A percentile compares a stretch with the other conserved stretches of the same genome.
Evolutionary conservation across 176 grass and related monocot species (phyloP).

Genomic region (Cocos nucifera): DNA sequence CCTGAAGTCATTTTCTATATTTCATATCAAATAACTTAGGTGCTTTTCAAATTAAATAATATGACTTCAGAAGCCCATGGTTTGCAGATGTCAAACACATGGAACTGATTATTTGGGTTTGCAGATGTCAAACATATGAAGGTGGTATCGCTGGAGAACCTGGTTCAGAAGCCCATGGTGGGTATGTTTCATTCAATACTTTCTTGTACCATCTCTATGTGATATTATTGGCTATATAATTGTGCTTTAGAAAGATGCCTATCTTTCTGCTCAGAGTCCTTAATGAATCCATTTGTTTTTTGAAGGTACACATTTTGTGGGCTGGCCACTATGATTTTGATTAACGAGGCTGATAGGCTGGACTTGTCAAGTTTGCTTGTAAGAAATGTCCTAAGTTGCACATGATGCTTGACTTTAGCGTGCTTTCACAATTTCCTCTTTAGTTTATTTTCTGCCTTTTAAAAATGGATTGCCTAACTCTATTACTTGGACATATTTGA

Average conservation of each 20-base stretch:
- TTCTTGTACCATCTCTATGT: background rate
- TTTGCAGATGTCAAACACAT: too few relatives aligned
- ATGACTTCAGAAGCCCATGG: too few relatives aligned
- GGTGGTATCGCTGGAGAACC: constrained; percentile 95
- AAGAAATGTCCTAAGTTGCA: constrained; percentile 29
- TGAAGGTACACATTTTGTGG: constrained; percentile 96
- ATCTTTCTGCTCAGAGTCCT: too few relatives aligned
- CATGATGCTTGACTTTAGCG: background rate
- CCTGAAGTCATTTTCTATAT: too few relatives aligned
- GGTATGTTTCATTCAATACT: constrained; percentile 60
- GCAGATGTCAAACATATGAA: constrained; percentile 97
- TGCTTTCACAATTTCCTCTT: background rate
- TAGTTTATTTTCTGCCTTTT: constrained; percentile 6
- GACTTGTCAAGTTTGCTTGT: constrained; percentile 74
- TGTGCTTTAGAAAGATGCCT: too few relatives aligned
- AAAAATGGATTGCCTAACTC: too few relatives aligned
- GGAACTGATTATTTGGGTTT: background rate
- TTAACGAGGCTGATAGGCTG: constrained; percentile 74
- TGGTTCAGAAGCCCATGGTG: constrained; percentile 95
- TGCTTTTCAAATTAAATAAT: too few relatives aligned
- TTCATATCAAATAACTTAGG: too few relatives aligned
- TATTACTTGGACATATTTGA: too few relatives aligned
- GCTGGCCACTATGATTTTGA: constrained; percentile 80
- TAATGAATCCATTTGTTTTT: constrained; percentile 17
- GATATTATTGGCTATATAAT: too few relatives aligned